phyloP scores from a whole-genome alignment of 495 filamentous ascomycete species.

The Aspergillus mulundensis region DNA sequence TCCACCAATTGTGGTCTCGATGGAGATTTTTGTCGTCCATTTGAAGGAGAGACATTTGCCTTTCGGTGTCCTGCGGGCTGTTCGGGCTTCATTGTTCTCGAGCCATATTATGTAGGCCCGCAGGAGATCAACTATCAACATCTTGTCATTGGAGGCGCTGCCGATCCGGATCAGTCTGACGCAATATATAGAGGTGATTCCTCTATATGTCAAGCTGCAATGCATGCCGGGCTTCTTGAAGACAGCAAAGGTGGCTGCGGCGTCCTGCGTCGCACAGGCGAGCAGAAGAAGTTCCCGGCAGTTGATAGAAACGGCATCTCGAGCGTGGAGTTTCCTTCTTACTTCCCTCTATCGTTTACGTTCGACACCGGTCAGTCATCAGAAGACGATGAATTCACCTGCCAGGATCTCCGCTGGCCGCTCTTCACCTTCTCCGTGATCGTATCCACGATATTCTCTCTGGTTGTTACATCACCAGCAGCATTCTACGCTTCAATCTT shows the following conservation, averaged over 20 bases:
- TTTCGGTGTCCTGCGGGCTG: slow-evolving; percentile 76
- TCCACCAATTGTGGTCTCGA: slow-evolving; percentile 64
- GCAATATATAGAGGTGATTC: slow-evolving; percentile 72
- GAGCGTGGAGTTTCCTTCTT: slow-evolving; percentile 61
- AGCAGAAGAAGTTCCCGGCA: slow-evolving; percentile 50
- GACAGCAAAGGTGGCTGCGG: slow-evolving; percentile 68
- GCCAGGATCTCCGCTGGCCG: slow-evolving; percentile 65
- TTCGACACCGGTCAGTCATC: slow-evolving; percentile 38
- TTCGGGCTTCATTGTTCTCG: slow-evolving; percentile 55
- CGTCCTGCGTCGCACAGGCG: slow-evolving; percentile 59
- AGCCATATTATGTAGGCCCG: slow-evolving; percentile 65
- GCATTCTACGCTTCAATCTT: slow-evolving; percentile 65
- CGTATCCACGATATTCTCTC: slow-evolving; percentile 59
- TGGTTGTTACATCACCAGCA: slow-evolving; percentile 60
- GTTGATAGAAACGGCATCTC: slow-evolving; percentile 56
- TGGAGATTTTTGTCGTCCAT: slow-evolving; percentile 68
- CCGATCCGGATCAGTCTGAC: slow-evolving; percentile 33
- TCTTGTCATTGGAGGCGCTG: slow-evolving; percentile 65
- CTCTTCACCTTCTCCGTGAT: slow-evolving; percentile 61
- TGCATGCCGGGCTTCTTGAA: slow-evolving; percentile 68
- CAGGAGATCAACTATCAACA: slow-evolving; percentile 61
- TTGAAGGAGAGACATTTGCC: slow-evolving; percentile 58
- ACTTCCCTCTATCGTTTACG: slow-evolving; percentile 66
- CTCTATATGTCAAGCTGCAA: slow-evolving; percentile 67
- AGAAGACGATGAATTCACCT: slow-evolving; percentile 28